Evolutionary conservation across 2,329 filamentous ascomycete species (phyloP).

Genomic region (Fusarium goolgardi): DNA sequence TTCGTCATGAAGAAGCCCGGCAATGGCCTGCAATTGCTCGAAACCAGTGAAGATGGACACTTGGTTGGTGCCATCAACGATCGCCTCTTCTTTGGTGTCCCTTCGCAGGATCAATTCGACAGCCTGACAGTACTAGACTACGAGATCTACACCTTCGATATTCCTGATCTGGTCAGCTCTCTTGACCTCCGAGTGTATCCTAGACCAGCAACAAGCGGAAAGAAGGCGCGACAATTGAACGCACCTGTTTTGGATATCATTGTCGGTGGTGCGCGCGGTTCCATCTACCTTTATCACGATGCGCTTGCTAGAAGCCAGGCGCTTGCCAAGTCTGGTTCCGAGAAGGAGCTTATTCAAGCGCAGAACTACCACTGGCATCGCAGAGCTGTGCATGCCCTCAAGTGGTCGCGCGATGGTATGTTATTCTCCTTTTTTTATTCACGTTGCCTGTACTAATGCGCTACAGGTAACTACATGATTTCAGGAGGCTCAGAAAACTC

Average conservation of each 20-base stretch:
- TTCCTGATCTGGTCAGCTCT: conserved; percentile 72
- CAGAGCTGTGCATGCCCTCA: conserved; percentile 82
- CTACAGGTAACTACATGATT: conserved; percentile 86
- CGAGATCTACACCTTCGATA: conserved; percentile 68
- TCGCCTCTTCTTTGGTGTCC: conserved; percentile 52
- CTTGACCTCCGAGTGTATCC: conserved; percentile 68
- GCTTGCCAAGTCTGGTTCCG: conserved; percentile 53
- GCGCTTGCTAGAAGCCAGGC: conserved; percentile 69
- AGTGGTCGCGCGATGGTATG: conserved; percentile 91
- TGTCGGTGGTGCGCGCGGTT: conserved; percentile 80
- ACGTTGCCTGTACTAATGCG: conserved; percentile 46
- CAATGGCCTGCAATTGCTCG: conserved; percentile 57
- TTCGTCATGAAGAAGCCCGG: conserved; percentile 54
- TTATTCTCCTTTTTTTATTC: not conserved
- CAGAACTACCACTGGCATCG: conserved; percentile 92
- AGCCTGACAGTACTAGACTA: conserved; percentile 55
- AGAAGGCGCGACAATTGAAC: conserved; percentile 45
- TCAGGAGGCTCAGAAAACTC: conserved; percentile 93
- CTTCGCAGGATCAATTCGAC: conserved; percentile 38
- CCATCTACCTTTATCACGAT: conserved; percentile 85
- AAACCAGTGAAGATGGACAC: conserved; percentile 64
- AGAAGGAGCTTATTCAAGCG: conserved; percentile 64
- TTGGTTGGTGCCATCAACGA: conserved; percentile 60
- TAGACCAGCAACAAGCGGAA: conserved; percentile 35
- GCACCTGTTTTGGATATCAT: conserved; percentile 74